These are phyloP conservation scores for Pseudopithomyces chartarum DNA, from an alignment of 2,329 filamentous ascomycete genomes.

Conservation along the genomic window DNA sequence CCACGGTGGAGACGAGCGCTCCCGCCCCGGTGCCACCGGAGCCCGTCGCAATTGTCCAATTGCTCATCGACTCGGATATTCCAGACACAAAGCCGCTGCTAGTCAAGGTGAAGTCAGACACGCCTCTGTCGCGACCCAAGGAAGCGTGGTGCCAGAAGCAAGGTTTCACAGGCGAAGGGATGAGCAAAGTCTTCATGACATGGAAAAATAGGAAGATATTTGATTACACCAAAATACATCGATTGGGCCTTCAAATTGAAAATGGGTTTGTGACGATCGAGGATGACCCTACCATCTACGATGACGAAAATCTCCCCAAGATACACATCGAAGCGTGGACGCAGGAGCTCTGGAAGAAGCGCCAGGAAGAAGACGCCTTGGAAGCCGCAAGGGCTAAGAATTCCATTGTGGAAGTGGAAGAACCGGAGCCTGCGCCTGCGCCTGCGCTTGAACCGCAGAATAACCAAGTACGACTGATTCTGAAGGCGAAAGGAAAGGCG, in stretches of 20 bases:
- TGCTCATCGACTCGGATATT: slow-evolving; percentile 73
- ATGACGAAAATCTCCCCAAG: slow-evolving; percentile 54
- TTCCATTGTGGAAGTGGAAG: slow-evolving; percentile 47
- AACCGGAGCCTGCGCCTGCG: slow-evolving; percentile 28
- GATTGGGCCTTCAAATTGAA: slow-evolving; percentile 56
- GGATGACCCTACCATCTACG: slow-evolving; percentile 55
- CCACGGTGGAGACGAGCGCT: slow-evolving; percentile 9
- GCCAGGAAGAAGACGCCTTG: slow-evolving; percentile 48
- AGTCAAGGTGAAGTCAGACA: slow-evolving; percentile 69
- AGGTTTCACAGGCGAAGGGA: slow-evolving; percentile 54
- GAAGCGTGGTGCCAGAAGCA: slow-evolving; percentile 72
- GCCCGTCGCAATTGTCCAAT: slow-evolving; percentile 54
- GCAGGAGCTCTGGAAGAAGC: slow-evolving; percentile 62
- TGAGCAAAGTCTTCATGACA: slow-evolving; percentile 71
- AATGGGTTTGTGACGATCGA: slow-evolving; percentile 45
- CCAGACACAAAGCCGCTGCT: slow-evolving; percentile 64
- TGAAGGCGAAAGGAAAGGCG: slow-evolving; percentile 57
- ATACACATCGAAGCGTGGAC: slow-evolving; percentile 83
- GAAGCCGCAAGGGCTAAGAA: slow-evolving; percentile 45
- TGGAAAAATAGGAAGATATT: slow-evolving; percentile 77
- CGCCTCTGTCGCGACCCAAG: slow-evolving; percentile 69
- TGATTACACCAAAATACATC: slow-evolving; percentile 66
- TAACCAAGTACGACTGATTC: slow-evolving; percentile 51
- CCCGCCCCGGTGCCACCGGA: slow-evolving; percentile 14
- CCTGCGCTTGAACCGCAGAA: slow-evolving; percentile 21